Percentiles rank a stretch among this genome's conserved stretches.
These are phyloP conservation scores for Chalciporus piperatus DNA, from an alignment of 768 basidiomycete genomes.

Conservation along the genomic window DNA sequence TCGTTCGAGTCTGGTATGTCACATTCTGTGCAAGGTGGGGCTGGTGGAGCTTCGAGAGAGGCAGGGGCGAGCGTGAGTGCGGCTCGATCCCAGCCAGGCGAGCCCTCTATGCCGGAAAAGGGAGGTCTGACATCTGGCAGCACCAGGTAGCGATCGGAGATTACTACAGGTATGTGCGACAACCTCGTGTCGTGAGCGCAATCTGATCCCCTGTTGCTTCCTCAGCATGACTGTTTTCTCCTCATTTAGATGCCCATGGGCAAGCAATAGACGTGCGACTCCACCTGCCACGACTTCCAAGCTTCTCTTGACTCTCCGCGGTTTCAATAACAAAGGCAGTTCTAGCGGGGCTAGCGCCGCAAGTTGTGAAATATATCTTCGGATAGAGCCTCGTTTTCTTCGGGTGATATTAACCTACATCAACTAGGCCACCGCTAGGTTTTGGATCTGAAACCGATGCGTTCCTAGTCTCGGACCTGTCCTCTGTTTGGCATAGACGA, in stretches of 20 bases:
- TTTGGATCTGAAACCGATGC: too few species aligned
- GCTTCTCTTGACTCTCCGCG: not conserved
- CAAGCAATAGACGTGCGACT: not conserved
- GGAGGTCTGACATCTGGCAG: not conserved
- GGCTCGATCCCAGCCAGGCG: slow-evolving; percentile 5
- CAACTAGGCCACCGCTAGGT: not conserved
- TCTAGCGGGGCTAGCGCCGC: not conserved
- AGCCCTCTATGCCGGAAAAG: slow-evolving; percentile 7
- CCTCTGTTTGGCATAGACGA: not conserved
- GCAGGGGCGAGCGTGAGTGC: not conserved
- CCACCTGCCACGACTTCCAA: not conserved
- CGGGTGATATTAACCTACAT: slow-evolving; percentile 13
- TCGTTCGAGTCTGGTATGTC: slow-evolving; percentile 12
- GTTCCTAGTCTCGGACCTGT: too few species aligned
- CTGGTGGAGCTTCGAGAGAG: slow-evolving; percentile 3
- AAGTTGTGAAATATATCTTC: slow-evolving; percentile 5
- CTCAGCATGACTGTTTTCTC: slow-evolving; percentile 6
- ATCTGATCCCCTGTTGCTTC: slow-evolving; percentile 7
- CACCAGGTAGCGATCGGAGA: slow-evolving; percentile 14
- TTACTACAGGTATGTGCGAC: slow-evolving; percentile 14
- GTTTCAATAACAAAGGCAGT: not conserved
- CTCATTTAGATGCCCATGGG: slow-evolving; percentile 5
- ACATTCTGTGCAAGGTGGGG: slow-evolving; percentile 7
- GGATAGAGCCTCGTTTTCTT: not conserved
- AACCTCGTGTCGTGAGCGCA: not conserved